Conservation (phyloP, 345 rosid genomes). For the Linum trigynum region DNA sequence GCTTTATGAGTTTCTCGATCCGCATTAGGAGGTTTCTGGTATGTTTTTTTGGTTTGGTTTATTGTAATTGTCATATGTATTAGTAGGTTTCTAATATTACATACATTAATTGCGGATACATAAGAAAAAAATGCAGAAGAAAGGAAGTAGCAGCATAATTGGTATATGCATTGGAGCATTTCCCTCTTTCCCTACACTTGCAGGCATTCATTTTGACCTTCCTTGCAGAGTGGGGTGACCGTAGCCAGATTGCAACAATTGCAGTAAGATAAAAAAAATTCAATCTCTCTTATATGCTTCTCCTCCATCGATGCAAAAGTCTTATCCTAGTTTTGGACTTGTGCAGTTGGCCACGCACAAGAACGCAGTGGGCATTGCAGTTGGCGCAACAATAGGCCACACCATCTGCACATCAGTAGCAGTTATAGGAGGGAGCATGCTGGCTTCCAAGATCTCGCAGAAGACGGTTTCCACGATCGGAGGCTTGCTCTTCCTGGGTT, state of each 20-base stretch:
- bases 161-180: too few relatives aligned
- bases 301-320: too few relatives aligned
- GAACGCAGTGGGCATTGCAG: conserved; percentile 83
- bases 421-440: conserved; percentile 96
- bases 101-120: too few relatives aligned
- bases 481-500: conserved; percentile 86
- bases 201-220: conserved; percentile 94
- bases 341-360: conserved; percentile 94
- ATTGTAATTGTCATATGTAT: too few relatives aligned
- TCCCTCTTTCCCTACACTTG: conserved; percentile 1
- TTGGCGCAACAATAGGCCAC: conserved; percentile 85
- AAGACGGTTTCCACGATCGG: conserved; percentile 87
- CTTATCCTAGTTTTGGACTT: not conserved
- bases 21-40: too few relatives aligned
- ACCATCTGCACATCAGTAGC: conserved; percentile 85
- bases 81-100: too few relatives aligned
- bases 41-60: too few relatives aligned
- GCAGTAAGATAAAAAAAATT: conserved; percentile 53
- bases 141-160: too few relatives aligned
- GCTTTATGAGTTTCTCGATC: too few relatives aligned
- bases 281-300: too few relatives aligned
- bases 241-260: conserved; percentile 98
- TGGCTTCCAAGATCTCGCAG: conserved; percentile 91
- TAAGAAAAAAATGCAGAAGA: too few relatives aligned
- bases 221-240: conserved; percentile 98